A percentile compares a stretch with the other conserved stretches of the same genome.
These are phyloP conservation scores for Sporothrix pseudoabietina DNA, from an alignment of 2,329 filamentous ascomycete genomes.

Conservation along the genomic window DNA sequence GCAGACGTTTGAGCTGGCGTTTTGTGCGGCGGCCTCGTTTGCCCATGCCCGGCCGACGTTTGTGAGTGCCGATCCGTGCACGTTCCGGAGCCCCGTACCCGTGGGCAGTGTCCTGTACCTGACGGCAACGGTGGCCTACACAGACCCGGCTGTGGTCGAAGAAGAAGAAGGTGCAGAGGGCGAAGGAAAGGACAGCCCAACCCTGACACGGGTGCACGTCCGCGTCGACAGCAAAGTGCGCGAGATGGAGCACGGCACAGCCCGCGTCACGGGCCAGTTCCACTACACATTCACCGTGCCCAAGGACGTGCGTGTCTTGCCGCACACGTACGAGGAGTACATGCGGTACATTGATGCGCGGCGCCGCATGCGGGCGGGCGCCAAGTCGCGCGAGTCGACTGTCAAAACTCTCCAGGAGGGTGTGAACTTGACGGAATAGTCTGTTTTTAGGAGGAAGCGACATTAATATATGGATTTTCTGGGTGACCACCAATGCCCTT, in stretches of 20 bases:
- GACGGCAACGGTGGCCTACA: constrained; percentile 72
- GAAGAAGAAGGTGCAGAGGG: constrained; percentile 4
- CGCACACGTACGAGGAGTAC: constrained; percentile 47
- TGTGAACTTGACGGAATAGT: constrained; percentile 34
- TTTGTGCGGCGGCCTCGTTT: constrained; percentile 58
- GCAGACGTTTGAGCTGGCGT: constrained; percentile 74
- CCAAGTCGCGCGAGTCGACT: constrained; percentile 26
- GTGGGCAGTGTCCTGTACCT: constrained; percentile 74
- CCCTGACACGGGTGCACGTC: constrained; percentile 62
- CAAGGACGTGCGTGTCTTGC: constrained; percentile 44
- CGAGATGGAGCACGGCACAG: constrained; percentile 63
- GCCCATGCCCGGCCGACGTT: constrained; percentile 30
- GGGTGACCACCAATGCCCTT: not conserved
- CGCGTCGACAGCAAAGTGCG: constrained; percentile 72
- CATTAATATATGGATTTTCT: not conserved
- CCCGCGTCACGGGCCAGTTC: constrained; percentile 71
- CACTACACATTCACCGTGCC: constrained; percentile 63
- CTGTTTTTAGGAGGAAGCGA: not conserved
- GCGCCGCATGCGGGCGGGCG: constrained; percentile 44
- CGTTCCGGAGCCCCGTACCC: constrained; percentile 73
- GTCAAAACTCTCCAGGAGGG: not conserved
- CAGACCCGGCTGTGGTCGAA: constrained; percentile 57
- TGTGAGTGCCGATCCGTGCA: constrained; percentile 64
- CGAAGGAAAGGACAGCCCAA: constrained; percentile 38
- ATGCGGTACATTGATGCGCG: constrained; percentile 50